Base-by-base conservation (phyloP, 345 rosid genomes). In the Zanthoxylum bungeanum region DNA sequence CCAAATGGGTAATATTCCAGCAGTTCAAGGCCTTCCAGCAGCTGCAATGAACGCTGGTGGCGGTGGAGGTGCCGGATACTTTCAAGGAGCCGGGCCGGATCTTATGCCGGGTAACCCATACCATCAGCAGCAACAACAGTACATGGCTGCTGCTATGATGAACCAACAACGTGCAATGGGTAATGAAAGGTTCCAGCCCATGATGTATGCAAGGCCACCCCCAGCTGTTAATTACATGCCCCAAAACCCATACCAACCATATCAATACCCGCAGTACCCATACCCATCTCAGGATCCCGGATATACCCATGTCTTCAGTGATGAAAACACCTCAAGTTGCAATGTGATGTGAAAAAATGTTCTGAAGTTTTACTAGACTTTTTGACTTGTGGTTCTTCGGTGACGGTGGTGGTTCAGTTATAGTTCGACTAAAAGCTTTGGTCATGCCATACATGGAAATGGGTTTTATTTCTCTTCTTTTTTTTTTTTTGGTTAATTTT, bases 251-350 rank as follows among this genome's bases (percentile, higher is more conserved):
- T 81, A 89, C 30, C 81, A 85, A 0, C 87, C 85, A 19, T 76
- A 79, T 44, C 89, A 83, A 11, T 74, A 81, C 44, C 84, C 62
- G 8, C 71, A 75, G 0, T 80, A 81, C 53, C 83, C 81, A 31
- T 81, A 69, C 34, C 75, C 66, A 19, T 73, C 71, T 1, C 62
- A 47, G 3, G 85, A 84, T 68, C 84, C 83, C 19, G 7, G 37
- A 8, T 83, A 88, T 64, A 68, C 90, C 68, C 74, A 81, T 80
- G 76, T 73, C 85, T 93, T 93, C 85, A 91, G 85, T 36, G 97
- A 93, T 62, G 98, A 93, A 84, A 86, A 93, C 78, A 83, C 98
- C 44, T 88, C 94, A 33, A 88, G 92, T 81, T 93, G 98, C 89
- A 88, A 57, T 77, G 85, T 93, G 39, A 91, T 93, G 97, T 93